Base-by-base conservation (phyloP, 163 green algal species). In the Chloromonas sp. region DNA sequence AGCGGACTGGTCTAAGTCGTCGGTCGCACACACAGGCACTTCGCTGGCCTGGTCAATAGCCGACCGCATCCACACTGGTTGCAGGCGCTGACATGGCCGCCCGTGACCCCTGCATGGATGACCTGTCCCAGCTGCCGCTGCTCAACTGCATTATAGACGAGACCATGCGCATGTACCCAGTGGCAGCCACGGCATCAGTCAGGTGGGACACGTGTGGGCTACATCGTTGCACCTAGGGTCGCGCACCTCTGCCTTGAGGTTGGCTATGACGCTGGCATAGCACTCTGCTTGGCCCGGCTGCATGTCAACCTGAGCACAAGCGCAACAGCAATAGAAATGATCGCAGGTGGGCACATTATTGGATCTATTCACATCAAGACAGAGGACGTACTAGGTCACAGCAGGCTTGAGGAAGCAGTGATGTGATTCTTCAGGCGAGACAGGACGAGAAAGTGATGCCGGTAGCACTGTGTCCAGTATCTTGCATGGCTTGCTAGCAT, bases 111-210 rank as follows among this genome's bases (percentile, higher is more conserved):
- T 15, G 5, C 66, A 74, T 88, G 62, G 90, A 93, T 60, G 90
- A 93, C 87, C 88, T 93, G 36, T 1, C 58, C 2, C 85, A 85
- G 57, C 82, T 93, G 85, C 81, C 87, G 1, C 88, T 89, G 85
- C 88, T 93, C 71, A 90, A 88, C 83, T 86, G 86, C 14, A 86
- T 89, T 60, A 87, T 93, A 60, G 90, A 92, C 60, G 90, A 93
- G 87, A 88, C 88, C 85, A 93, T 93, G 90, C 85, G 90, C 70
- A 86, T 92, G 85, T 93, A 83, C 88, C 90, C 90, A 60, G 90
- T 93, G 61, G 88, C 88, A 0, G 90, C 88, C 0, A 93, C 90
- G 3, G 90, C 88, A 0, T 89, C 84, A 8, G 90, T 93, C 0
- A 77, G 89, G 89, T 93, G 81, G 1, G 85, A 11, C 15, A 36